Base-by-base conservation (phyloP, 768 basidiomycete species). In the Tylopilus intermedius region DNA sequence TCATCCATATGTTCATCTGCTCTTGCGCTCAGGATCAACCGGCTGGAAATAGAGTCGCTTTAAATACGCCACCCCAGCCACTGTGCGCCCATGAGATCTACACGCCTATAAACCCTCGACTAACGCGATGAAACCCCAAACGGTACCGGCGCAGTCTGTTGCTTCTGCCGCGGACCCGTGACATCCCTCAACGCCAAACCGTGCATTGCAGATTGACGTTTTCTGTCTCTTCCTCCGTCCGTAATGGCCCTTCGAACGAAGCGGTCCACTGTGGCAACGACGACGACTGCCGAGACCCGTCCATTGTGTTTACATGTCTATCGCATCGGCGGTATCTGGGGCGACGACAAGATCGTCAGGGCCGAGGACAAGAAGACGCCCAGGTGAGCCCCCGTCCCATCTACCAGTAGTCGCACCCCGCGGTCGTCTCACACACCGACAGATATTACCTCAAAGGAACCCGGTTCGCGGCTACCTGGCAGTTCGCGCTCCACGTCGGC, bases 311-410 rank as follows among this genome's bases (percentile, higher is more conserved):
- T 69, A 11, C 67, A 69, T 37, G 52, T 69, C 45, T 69, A 69
- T 47, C 61, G 65, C 1, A 48, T 57, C 9, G 69, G 69, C 0
- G 52, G 65, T 15, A 49, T 69, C 13, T 65, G 66, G 55, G 48
- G 62, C 18, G 64, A 71, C 22, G 62, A 67, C 50, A 68, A 54
- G 51, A 50, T 69, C 45, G 40, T 69, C 54, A 60, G 51, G 42
- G 65, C 45, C 5, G 67, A 69, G 42, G 67, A 69, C 42, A 51
- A 49, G 33, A 53, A 18, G 30, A 71, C 69, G 6, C 55, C 51
- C 22, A 60, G 56, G 67, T 69, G 47, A 57, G 61, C 50, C 13
- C 27, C 26, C n/a, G 38, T n/a, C 27, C 26, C n/a, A n/a, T n/a
- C 14, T 8, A 5, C 35, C 14, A 24, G 5, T 24, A 5, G 24